Base-by-base conservation (phyloP, 805 yeast species). In the Kazachstania kunashirensis region DNA sequence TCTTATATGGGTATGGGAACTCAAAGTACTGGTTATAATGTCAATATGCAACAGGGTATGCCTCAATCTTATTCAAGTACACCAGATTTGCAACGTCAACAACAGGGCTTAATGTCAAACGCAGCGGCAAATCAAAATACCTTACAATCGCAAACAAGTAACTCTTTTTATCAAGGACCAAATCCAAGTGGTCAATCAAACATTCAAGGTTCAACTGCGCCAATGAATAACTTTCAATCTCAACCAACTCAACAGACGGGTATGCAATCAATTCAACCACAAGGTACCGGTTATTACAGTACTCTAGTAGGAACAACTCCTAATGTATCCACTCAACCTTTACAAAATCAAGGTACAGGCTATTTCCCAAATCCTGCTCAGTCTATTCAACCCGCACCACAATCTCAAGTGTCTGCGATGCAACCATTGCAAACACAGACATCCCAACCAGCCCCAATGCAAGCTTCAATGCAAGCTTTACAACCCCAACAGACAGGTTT, bases 401-500 rank as follows among this genome's bases (percentile, higher is more conserved):
- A 40, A 7, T 26, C 29, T 14, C 31, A 16, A 17, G 31, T 28
- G 16, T 9, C 19, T 17, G 29, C 34, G 16, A 43, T 37, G 19
- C 43, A 30, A 28, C 42, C 43, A 29, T 52, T 48, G 31, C 46
- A 42, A 31, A 61, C 63, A 19, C 69, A 64, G 50, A 42, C 38
- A 12, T n/a, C 36, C 20, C 34, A 27, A 14, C 7, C 20, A 0
- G 37, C 27, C n/a, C 17, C 36, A 4, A 20, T 35, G 21, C 32
- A 37, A 32, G 8, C 29, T 19, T 13, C 33, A 24, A 9, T 34
- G 30, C 55, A 53, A 55, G 53, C 55, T 11, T 44, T 53, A 26
- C 43, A 45, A 34, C 57, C 58, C 15, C 59, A 55, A 40, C 70
- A 65, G 33, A 69, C 76, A 12, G 75, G 77, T 4, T 67, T 63